Conservation (phyloP, 208 protist species). For the Giardia muris region DNA sequence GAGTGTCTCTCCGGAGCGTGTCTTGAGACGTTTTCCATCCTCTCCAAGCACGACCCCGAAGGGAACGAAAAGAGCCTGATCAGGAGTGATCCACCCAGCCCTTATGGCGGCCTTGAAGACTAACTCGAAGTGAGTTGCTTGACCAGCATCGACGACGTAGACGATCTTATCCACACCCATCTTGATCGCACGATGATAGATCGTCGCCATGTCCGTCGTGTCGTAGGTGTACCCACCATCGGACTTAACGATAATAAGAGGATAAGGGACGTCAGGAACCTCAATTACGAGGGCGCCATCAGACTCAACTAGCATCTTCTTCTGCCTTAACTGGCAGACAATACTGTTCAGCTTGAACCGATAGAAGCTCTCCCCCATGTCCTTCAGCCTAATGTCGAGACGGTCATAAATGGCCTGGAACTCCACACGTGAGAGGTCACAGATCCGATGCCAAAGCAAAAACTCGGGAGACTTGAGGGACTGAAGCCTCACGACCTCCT, state of each 20-base stretch:
- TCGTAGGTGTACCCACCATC: constrained; percentile 79
- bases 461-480: constrained; percentile 56
- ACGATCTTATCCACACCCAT: constrained; percentile 65
- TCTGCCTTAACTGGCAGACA: constrained; percentile 57
- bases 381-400: constrained; percentile 61
- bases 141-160: constrained; percentile 78
- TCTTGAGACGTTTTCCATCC: constrained; percentile 69
- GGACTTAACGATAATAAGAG: constrained; percentile 73
- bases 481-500: constrained; percentile 70
- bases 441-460: constrained; percentile 55
- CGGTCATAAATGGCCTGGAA: constrained; percentile 71
- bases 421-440: constrained; percentile 58
- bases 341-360: constrained; percentile 65
- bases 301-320: constrained; percentile 46
- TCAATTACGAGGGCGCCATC: constrained; percentile 20
- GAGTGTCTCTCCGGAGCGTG: constrained; percentile 70
- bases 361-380: constrained; percentile 83
- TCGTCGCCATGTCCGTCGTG: constrained; percentile 67
- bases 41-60: constrained; percentile 67
- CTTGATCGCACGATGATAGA: constrained; percentile 54
- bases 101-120: constrained; percentile 54
- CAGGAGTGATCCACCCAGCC: constrained; percentile 15
- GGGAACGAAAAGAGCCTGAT: constrained; percentile 63
- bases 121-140: constrained; percentile 73
- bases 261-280: constrained; percentile 49